A percentile compares a stretch with the other conserved stretches of the same genome.
Evolutionary conservation across 2,329 filamentous ascomycete species (phyloP).

Genomic region (Cryoendolithus antarcticus): DNA sequence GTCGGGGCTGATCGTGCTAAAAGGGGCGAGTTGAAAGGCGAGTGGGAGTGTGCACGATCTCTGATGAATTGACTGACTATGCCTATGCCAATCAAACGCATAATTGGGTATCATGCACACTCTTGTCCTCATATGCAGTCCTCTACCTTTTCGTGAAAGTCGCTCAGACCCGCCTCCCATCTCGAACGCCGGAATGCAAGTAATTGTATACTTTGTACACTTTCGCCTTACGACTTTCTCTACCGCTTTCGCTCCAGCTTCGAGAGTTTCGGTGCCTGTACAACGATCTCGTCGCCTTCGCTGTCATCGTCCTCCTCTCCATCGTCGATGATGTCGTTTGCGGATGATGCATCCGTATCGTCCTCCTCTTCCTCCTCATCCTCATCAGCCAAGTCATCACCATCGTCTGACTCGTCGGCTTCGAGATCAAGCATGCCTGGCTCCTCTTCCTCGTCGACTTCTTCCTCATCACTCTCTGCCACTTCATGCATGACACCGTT

Average conservation of each 20-base stretch:
- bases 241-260: slow-evolving; percentile 11
- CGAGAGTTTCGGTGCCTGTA: slow-evolving; percentile 10
- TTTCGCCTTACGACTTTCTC: background rate
- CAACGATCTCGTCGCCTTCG: slow-evolving; percentile 11
- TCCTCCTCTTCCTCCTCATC: slow-evolving; percentile 30
- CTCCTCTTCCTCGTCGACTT: slow-evolving; percentile 56
- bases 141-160: too few species aligned
- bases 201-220: too few species aligned
- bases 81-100: too few species aligned
- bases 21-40: too few species aligned
- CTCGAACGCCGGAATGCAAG: too few species aligned
- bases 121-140: too few species aligned
- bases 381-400: slow-evolving; percentile 26
- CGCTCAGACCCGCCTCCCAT: too few species aligned
- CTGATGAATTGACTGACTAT: too few species aligned
- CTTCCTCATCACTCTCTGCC: too few species aligned
- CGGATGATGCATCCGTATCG: slow-evolving; percentile 16
- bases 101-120: too few species aligned
- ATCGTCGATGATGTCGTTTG: too few species aligned
- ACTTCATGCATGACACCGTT: slow-evolving; percentile 18
- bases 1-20: slow-evolving; percentile 1
- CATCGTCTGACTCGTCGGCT: slow-evolving; percentile 26
- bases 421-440: slow-evolving; percentile 25
- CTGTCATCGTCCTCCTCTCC: slow-evolving; percentile 28
- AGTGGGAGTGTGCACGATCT: too few species aligned